Conservation (phyloP, 2,329 filamentous ascomycete genomes). For the Exserohilum rostratum region DNA sequence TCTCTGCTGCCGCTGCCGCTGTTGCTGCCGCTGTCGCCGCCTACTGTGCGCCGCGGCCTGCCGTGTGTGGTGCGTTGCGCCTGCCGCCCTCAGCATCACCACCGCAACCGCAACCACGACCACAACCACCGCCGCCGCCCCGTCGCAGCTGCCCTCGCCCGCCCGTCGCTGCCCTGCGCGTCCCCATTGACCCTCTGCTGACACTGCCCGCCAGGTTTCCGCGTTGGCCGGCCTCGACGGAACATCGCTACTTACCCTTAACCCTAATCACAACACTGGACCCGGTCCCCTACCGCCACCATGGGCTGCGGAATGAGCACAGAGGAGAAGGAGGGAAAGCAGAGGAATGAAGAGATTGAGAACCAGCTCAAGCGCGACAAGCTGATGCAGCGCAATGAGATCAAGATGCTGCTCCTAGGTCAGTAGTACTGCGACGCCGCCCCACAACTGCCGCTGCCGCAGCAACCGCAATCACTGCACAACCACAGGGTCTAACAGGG, state of each 20-base stretch:
- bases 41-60: too few relatives aligned
- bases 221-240: conserved; percentile 45
- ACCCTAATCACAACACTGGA: conserved; percentile 35
- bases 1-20: not conserved
- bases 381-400: conserved; percentile 98
- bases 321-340: conserved; percentile 99
- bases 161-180: not conserved
- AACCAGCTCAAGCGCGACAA: conserved; percentile 98
- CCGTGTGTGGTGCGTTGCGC: conserved; percentile 1
- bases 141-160: conserved; percentile 12
- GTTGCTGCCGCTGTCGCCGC: not conserved
- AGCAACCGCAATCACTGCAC: conserved; percentile 10
- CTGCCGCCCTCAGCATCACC: conserved; percentile 2
- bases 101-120: not conserved
- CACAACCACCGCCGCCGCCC: not conserved
- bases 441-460: too few relatives aligned
- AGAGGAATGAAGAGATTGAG: conserved; percentile 99
- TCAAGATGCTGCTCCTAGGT: conserved; percentile 99
- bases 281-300: conserved; percentile 54
- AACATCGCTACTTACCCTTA: conserved; percentile 31
- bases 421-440: conserved; percentile 51
- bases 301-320: conserved; percentile 99
- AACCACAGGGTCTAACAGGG: conserved; percentile 31
- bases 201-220: conserved; percentile 31
- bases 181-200: conserved; percentile 8